Conservation (phyloP, 2,329 filamentous ascomycete species). For the Ilyonectria mors-panacis region DNA sequence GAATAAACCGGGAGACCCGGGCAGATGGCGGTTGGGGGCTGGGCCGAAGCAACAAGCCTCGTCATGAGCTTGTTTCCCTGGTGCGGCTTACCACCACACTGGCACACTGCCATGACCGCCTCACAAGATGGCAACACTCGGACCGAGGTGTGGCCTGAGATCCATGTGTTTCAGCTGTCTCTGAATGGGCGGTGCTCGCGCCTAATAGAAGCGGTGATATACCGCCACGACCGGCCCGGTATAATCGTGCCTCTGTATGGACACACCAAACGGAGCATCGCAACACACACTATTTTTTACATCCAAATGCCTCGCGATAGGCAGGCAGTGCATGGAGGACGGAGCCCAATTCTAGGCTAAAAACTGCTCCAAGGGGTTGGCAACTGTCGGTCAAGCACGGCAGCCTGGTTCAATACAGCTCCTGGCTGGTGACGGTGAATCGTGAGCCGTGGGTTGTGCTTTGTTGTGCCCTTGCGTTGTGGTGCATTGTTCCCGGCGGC, state of each 20-base stretch:
- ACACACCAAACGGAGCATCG: conserved; percentile 20
- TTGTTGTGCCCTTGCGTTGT: conserved; percentile 2
- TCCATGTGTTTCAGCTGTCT: conserved; percentile 31
- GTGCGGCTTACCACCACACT: conserved; percentile 28
- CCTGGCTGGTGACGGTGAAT: conserved; percentile 9
- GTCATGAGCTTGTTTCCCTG: conserved; percentile 23
- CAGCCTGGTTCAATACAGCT: conserved; percentile 9
- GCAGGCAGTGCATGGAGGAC: conserved; percentile 22
- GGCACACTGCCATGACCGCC: conserved; percentile 22
- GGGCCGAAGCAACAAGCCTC: conserved; percentile 29
- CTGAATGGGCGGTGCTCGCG: conserved; percentile 21
- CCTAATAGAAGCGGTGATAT: conserved; percentile 27
- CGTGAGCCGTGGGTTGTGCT: not conserved
- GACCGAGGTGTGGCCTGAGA: conserved; percentile 36
- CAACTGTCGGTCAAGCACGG: conserved; percentile 23
- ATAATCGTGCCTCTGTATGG: conserved; percentile 23
- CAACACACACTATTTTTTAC: conserved; percentile 17
- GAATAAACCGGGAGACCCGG: conserved; percentile 34
- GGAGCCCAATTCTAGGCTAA: conserved; percentile 6
- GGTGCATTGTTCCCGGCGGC: conserved; percentile 19
- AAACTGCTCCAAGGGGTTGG: conserved; percentile 8
- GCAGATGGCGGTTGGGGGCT: conserved; percentile 23
- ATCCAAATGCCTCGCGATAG: conserved; percentile 24
- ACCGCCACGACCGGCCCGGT: conserved; percentile 28
- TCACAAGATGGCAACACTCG: conserved; percentile 31